These are phyloP conservation scores for Amorphotheca resinae DNA, from an alignment of 495 filamentous ascomycete genomes.

Conservation along the genomic window DNA sequence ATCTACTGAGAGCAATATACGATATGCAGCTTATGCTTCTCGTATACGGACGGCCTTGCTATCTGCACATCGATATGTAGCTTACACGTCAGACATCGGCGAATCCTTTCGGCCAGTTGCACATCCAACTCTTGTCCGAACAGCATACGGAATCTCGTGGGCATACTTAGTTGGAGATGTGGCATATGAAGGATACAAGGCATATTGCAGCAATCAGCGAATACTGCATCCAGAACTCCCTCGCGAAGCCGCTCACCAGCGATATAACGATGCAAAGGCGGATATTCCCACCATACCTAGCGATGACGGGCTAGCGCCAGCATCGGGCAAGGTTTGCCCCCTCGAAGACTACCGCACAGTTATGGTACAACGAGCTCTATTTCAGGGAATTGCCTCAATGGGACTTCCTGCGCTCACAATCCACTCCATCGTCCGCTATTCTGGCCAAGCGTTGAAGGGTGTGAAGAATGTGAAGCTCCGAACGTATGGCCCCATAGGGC, in stretches of 20 bases:
- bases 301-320: slow-evolving; percentile 8
- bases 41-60: slow-evolving; percentile 80
- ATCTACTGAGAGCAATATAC: slow-evolving; percentile 70
- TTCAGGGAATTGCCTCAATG: slow-evolving; percentile 88
- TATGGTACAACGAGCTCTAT: slow-evolving; percentile 80
- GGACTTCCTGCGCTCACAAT: slow-evolving; percentile 82
- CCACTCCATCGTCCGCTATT: slow-evolving; percentile 80
- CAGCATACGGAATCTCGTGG: slow-evolving; percentile 89
- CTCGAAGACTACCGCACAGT: slow-evolving; percentile 85
- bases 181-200: slow-evolving; percentile 87
- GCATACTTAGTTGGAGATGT: slow-evolving; percentile 85
- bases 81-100: slow-evolving; percentile 94
- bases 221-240: slow-evolving; percentile 19
- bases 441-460: slow-evolving; percentile 67
- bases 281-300: slow-evolving; percentile 12
- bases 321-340: slow-evolving; percentile 49
- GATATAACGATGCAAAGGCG: slow-evolving; percentile 20
- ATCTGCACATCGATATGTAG: slow-evolving; percentile 88
- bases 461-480: slow-evolving; percentile 59
- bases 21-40: slow-evolving; percentile 87
- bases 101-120: slow-evolving; percentile 93
- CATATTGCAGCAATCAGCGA: slow-evolving; percentile 68
- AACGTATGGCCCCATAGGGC: slow-evolving; percentile 82
- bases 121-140: slow-evolving; percentile 65
- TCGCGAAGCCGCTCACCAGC: slow-evolving; percentile 18